phyloP scores from a whole-genome alignment of 2,329 filamentous ascomycete species.

The Incumbomyces delicatus region DNA sequence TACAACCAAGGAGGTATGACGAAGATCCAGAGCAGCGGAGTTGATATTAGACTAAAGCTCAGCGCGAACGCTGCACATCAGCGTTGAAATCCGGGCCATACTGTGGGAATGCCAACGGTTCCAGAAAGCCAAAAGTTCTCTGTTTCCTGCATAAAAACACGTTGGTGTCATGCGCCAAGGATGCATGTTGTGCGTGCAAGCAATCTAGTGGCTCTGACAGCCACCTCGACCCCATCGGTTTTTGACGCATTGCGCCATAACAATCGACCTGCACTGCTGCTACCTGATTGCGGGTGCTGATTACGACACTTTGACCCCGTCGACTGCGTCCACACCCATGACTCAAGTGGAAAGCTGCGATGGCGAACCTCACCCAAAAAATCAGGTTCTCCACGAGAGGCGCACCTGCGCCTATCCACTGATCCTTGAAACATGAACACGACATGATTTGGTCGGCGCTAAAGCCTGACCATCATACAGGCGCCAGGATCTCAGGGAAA shows the following conservation, averaged over 20 bases:
- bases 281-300: conserved; percentile 1
- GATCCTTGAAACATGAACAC: conserved; percentile 7
- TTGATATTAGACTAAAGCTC: background rate
- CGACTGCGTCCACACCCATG: background rate
- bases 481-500: conserved; percentile 17
- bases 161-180: conserved; percentile 5
- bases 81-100: background rate
- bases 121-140: too few relatives aligned
- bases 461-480: conserved; percentile 5
- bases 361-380: too few relatives aligned
- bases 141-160: background rate
- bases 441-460: conserved; percentile 6
- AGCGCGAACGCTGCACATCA: background rate
- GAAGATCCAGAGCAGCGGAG: too few relatives aligned
- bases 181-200: conserved; percentile 7
- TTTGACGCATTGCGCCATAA: conserved; percentile 6
- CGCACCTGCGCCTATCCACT: conserved; percentile 1
- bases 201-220: conserved; percentile 1
- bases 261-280: background rate
- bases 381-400: too few relatives aligned
- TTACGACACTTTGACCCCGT: conserved; percentile 4
- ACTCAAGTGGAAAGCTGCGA: background rate
- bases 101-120: background rate
- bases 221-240: background rate
- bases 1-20: background rate